Conservation (phyloP, 1,284 basidiomycete genomes). For the Erythrobasidium hasegawianum region DNA sequence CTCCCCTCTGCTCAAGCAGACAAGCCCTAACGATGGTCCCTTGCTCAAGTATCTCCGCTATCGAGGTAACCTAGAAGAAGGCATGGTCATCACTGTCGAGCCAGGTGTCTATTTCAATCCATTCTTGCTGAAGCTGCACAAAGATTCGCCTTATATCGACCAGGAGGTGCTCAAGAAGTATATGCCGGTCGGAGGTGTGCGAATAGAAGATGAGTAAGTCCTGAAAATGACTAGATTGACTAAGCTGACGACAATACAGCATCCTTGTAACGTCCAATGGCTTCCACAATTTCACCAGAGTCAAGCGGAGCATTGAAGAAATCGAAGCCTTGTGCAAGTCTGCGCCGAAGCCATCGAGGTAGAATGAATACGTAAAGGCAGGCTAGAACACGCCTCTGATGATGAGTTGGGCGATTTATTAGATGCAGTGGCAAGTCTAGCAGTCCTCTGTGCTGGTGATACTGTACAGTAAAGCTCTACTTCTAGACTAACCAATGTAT, state of each 20-base stretch:
- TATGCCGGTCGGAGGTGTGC: slow-evolving; percentile 74
- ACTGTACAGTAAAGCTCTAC: too few species aligned
- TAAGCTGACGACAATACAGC: slow-evolving; percentile 21
- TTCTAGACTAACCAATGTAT: too few species aligned
- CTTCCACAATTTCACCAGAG: slow-evolving; percentile 42
- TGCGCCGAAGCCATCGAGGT: too few species aligned
- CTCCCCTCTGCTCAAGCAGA: slow-evolving; percentile 8
- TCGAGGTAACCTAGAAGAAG: slow-evolving; percentile 62
- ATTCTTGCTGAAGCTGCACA: slow-evolving; percentile 41
- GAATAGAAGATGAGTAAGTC: slow-evolving; percentile 79
- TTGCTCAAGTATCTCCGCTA: slow-evolving; percentile 76
- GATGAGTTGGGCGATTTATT: too few species aligned
- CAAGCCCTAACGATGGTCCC: slow-evolving; percentile 49
- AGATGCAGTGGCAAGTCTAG: too few species aligned
- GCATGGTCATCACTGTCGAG: slow-evolving; percentile 69
- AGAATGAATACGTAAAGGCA: too few species aligned
- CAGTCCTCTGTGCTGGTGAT: too few species aligned
- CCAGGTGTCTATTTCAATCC: slow-evolving; percentile 58
- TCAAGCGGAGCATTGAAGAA: slow-evolving; percentile 23
- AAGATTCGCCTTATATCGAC: slow-evolving; percentile 65
- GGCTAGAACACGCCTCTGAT: too few species aligned
- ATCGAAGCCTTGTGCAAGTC: slow-evolving; percentile 25
- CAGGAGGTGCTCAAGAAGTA: slow-evolving; percentile 66
- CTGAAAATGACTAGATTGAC: not conserved
- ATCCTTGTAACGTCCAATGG: slow-evolving; percentile 42